Evolutionary conservation across 805 yeast species (phyloP), one percentile per base, ranked within the genome.

Genomic region (Saccharomycopsis sp.): DNA sequence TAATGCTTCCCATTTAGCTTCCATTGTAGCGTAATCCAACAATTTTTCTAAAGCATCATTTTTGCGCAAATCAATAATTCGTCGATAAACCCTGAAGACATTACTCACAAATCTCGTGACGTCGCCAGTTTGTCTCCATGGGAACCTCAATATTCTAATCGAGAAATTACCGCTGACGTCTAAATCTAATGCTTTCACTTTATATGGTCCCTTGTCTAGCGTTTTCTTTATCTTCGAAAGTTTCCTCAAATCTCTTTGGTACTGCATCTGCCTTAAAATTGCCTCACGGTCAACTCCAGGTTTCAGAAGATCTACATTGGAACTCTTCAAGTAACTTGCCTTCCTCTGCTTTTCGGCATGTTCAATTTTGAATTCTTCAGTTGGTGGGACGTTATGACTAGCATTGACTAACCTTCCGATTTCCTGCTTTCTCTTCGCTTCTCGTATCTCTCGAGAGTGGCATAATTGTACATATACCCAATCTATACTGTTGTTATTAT

Each of bases 1-100:
- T 23, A 39, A 39, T 5, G 21, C 28, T 17, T 45, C 48, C 48
- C 48, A 45, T 16, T 36, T 32, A 16, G 44, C 48, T 17, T 45
- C 48, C 11, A 19, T 21, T 24, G 17, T 29, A 5, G n/a, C n/a
- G n/a, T n/a, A n/a, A n/a, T n/a, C n/a, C n/a, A n/a, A n/a, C n/a
- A n/a, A n/a, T n/a, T n/a, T n/a, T n/a, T n/a, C n/a, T n/a, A n/a
- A n/a, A n/a, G n/a, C n/a, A n/a, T n/a, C n/a, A n/a, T n/a, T n/a
- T n/a, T n/a, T n/a, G n/a, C n/a, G n/a, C n/a, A n/a, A n/a, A n/a
- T n/a, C n/a, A n/a, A n/a, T n/a, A n/a, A n/a, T n/a, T n/a, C n/a
- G n/a, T n/a, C n/a, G n/a, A n/a, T n/a, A n/a, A n/a, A n/a, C n/a
- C n/a, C n/a, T n/a, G n/a, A n/a, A n/a, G n/a, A n/a, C n/a, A n/a